phyloP scores from a whole-genome alignment of 2,329 filamentous ascomycete genomes.

The Blastomyces parvus region DNA sequence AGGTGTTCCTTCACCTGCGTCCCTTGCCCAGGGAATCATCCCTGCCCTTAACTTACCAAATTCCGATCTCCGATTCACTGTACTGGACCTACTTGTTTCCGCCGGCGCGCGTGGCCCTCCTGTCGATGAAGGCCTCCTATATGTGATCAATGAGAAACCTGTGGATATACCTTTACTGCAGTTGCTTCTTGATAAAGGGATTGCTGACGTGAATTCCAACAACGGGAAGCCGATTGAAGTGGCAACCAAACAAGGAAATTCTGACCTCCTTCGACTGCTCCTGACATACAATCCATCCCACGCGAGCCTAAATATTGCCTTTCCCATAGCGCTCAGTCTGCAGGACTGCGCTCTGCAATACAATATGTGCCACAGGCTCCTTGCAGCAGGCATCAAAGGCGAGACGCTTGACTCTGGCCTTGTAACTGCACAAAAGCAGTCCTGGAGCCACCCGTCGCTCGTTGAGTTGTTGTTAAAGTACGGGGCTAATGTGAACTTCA shows the following conservation, averaged over 20 bases:
- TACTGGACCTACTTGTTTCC: conserved; percentile 16
- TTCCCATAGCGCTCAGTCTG: conserved; percentile 11
- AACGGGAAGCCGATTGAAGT: conserved; percentile 12
- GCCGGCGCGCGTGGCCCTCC: conserved; percentile 14
- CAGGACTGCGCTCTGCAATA: conserved; percentile 11
- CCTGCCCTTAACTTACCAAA: conserved; percentile 12
- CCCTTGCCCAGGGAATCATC: conserved; percentile 14
- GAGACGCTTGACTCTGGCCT: conserved; percentile 13
- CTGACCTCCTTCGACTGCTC: conserved; percentile 13
- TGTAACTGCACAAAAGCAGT: conserved; percentile 11
- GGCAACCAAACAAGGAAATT: conserved; percentile 12
- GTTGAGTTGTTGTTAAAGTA: conserved; percentile 15
- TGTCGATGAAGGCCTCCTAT: conserved; percentile 13
- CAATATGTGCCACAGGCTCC: conserved; percentile 15
- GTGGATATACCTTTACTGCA: conserved; percentile 15
- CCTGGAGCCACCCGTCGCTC: conserved; percentile 11
- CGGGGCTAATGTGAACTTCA: conserved; percentile 16
- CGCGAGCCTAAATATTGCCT: conserved; percentile 9
- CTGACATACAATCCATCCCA: conserved; percentile 13
- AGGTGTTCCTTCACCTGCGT: conserved; percentile 12
- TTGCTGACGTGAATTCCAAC: conserved; percentile 15
- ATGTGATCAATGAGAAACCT: conserved; percentile 12
- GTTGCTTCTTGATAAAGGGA: conserved; percentile 16
- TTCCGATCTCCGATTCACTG: conserved; percentile 12
- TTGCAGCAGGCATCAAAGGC: conserved; percentile 15